Conservation (phyloP, 2,329 filamentous ascomycete species). For the Aspergillus ibericus region DNA sequence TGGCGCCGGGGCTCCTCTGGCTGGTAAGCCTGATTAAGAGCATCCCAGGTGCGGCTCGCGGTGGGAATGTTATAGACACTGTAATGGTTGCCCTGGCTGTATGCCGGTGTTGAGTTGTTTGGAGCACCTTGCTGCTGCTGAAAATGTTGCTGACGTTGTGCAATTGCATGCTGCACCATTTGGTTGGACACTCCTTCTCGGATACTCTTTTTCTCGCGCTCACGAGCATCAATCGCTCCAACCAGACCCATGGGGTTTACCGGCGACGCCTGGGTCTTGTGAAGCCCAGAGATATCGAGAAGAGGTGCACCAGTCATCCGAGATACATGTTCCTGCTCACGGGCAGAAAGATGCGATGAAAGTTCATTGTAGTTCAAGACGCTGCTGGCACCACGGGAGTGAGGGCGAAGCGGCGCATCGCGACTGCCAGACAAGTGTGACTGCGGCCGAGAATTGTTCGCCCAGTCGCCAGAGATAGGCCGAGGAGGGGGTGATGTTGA, state of each 20-base stretch:
- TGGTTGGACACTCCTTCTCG: slow-evolving; percentile 68
- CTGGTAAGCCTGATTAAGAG: slow-evolving; percentile 32
- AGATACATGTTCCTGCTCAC: slow-evolving; percentile 86
- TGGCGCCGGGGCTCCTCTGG: slow-evolving; percentile 35
- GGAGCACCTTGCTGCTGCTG: slow-evolving; percentile 43
- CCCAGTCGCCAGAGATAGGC: slow-evolving; percentile 43
- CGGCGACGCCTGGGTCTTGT: slow-evolving; percentile 52
- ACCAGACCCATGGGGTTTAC: slow-evolving; percentile 63
- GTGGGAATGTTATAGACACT: slow-evolving; percentile 37
- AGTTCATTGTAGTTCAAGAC: slow-evolving; percentile 54
- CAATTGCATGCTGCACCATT: slow-evolving; percentile 71
- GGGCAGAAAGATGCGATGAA: slow-evolving; percentile 69
- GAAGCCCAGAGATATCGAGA: slow-evolving; percentile 63
- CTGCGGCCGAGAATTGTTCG: slow-evolving; percentile 31
- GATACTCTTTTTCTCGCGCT: slow-evolving; percentile 73
- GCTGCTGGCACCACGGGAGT: slow-evolving; percentile 59
- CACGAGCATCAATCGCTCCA: slow-evolving; percentile 74
- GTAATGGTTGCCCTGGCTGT: slow-evolving; percentile 18
- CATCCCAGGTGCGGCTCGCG: slow-evolving; percentile 40
- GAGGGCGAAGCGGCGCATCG: slow-evolving; percentile 31
- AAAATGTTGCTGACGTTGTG: slow-evolving; percentile 62
- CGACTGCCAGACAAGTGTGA: slow-evolving; percentile 33
- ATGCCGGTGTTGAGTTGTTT: slow-evolving; percentile 9
- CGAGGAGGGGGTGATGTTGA: slow-evolving; percentile 43
- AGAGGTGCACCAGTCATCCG: slow-evolving; percentile 76